Evolutionary conservation across 371 early-diverging fungal species (phyloP).

Genomic region (Coemansia sp.): DNA sequence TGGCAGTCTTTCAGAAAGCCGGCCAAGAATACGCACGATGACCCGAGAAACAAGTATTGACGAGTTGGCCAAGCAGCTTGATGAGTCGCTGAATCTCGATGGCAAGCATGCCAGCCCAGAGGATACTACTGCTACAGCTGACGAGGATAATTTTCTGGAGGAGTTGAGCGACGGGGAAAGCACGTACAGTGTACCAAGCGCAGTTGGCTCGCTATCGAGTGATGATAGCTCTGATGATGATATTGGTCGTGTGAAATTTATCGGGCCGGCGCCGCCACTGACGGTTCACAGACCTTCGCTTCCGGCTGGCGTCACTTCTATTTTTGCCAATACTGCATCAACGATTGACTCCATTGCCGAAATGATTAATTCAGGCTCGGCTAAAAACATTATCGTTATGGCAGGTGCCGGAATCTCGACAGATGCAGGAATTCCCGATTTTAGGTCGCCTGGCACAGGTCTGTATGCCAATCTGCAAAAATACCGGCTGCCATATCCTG

Average conservation of each 20-base stretch:
- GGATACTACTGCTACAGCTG: background rate
- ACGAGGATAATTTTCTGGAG: slow-evolving; percentile 6
- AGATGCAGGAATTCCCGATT: slow-evolving; percentile 74
- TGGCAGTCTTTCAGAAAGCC: background rate
- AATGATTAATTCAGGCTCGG: slow-evolving; percentile 60
- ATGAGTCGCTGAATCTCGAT: slow-evolving; percentile 14
- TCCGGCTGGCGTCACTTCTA: slow-evolving; percentile 8
- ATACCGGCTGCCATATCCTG: slow-evolving; percentile 85
- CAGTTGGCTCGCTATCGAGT: slow-evolving; percentile 15
- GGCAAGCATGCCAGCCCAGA: background rate
- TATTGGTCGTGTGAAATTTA: background rate
- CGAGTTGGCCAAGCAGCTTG: slow-evolving; percentile 19
- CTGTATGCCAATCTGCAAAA: slow-evolving; percentile 85
- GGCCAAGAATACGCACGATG: slow-evolving; percentile 1
- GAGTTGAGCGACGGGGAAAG: slow-evolving; percentile 3
- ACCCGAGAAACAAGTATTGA: slow-evolving; percentile 10
- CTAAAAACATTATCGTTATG: slow-evolving; percentile 83
- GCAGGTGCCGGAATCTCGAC: slow-evolving; percentile 96
- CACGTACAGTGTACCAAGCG: slow-evolving; percentile 7
- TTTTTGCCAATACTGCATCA: slow-evolving; percentile 15
- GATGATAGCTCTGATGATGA: slow-evolving; percentile 8
- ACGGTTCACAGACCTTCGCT: slow-evolving; percentile 18
- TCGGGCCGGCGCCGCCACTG: slow-evolving; percentile 8
- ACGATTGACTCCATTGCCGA: slow-evolving; percentile 59
- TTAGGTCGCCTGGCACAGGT: slow-evolving; percentile 88